Conservation (phyloP, 164 flowering plant species). For the Vitis amurensis region DNA sequence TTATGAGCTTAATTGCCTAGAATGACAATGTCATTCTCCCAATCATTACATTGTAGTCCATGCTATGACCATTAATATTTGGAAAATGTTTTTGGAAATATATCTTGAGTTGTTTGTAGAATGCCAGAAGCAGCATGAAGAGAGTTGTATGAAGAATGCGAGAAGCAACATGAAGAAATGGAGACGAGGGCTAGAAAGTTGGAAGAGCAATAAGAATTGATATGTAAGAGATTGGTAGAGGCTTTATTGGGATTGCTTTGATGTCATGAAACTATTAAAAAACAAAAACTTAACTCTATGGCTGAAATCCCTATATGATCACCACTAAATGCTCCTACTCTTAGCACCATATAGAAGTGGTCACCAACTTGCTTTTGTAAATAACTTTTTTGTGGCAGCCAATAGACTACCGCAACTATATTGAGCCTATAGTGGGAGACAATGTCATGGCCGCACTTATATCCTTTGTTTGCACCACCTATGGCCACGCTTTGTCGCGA, state of each 20-base stretch:
- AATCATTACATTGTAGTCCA: constrained; percentile 61
- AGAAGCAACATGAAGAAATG: constrained; percentile 52
- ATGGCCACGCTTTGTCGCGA: no score
- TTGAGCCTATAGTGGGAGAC: no score
- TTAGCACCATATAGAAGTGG: no score
- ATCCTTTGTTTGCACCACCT: no score
- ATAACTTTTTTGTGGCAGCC: no score
- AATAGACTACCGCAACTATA: no score
- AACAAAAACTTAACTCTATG: no score
- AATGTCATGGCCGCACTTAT: no score
- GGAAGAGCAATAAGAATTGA: constrained; percentile 54
- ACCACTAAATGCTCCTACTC: no score
- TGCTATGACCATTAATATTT: constrained; percentile 64
- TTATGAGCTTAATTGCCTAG: constrained; percentile 75
- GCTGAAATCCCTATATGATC: no score
- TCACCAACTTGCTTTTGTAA: no score
- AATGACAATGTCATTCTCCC: constrained; percentile 59
- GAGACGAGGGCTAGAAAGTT: constrained; percentile 43
- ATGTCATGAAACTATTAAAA: no score
- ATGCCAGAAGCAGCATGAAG: constrained; percentile 53
- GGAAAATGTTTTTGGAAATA: constrained; percentile 79
- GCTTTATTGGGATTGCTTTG: constrained; percentile 4
- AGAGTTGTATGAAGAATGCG: constrained; percentile 62
- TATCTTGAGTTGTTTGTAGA: constrained; percentile 66
- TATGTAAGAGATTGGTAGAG: constrained; percentile 69